Evolutionary conservation across 805 yeast species (phyloP).

Genomic region (Monosporozyma servazzii): DNA sequence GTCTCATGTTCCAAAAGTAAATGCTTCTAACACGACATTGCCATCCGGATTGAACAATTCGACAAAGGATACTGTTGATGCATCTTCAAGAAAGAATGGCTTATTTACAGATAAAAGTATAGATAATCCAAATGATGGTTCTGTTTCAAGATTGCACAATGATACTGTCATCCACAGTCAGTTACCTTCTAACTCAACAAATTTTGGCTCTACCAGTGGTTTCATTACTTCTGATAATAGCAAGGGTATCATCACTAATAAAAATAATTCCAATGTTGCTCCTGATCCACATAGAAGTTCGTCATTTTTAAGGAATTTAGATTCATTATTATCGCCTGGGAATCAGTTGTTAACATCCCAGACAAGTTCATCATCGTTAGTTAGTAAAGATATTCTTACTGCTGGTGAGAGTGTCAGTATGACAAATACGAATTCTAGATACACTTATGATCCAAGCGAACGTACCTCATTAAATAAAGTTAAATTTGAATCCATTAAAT

Average conservation of each 20-base stretch:
- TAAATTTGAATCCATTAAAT: slow-evolving; percentile 28
- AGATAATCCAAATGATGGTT: background rate
- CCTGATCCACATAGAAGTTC: slow-evolving; percentile 13
- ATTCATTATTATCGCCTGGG: slow-evolving; percentile 20
- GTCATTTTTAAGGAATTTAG: slow-evolving; percentile 32
- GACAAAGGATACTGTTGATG: background rate
- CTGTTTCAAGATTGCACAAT: background rate
- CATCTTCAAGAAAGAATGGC: background rate
- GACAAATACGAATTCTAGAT: background rate
- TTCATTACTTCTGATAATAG: background rate
- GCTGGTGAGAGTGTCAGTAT: background rate
- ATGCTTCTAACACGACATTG: background rate
- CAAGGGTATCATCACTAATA: background rate
- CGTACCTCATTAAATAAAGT: slow-evolving; percentile 15
- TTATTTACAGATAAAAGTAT: background rate
- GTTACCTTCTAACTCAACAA: background rate
- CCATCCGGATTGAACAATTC: background rate
- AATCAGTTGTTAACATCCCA: background rate
- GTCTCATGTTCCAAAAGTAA: slow-evolving; percentile 15
- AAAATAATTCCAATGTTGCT: background rate
- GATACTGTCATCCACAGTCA: slow-evolving; percentile 1
- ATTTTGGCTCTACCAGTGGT: background rate
- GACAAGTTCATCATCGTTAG: background rate
- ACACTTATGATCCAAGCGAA: slow-evolving; percentile 2
- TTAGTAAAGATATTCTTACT: background rate